Base-by-base conservation (phyloP, 352 stramenopile genomes). In the Phytophthora podocarpi region DNA sequence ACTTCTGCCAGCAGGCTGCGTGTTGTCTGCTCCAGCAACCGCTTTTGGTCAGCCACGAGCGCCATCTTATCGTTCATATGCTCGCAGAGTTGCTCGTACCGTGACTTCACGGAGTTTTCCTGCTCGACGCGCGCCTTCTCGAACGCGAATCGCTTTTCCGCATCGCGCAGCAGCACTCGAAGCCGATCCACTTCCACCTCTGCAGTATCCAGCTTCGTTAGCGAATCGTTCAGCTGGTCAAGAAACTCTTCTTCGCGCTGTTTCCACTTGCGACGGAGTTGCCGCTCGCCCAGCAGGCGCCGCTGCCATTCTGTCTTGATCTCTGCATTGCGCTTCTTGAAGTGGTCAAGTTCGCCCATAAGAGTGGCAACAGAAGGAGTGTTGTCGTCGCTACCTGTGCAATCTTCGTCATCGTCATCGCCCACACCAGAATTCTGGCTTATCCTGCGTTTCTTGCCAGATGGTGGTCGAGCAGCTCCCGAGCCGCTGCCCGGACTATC, bases 271-370 rank as follows among this genome's bases (percentile, higher is more conserved):
- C 83, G 78, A 30, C 85, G 83, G 70, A 93, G 83, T 43, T 95
- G 85, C 7, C 80, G 76, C 52, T 95, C 85, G 16, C 82, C 85
- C 43, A 77, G 82, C 15, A 95, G 67, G n/a, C 85, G 81, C 5
- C 85, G 78, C 55, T 92, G 70, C 78, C 80, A 92, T 51, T 95
- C 85, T 1, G 82, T 85, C 51, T 88, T 83, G 42, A 95, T 91
- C 64, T 90, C 74, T 34, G 76, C 81, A 58, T 92, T 87, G n/a
- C 83, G 83, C 26, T 91, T 80, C 59, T 93, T 91, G 64, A 90
- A 89, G 8, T 82, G 75, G 34, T 78, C 76, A 1, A 95, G 67
- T 40, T 95, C 85, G n/a, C 39, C 81, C 64, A 48, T 56, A 37
- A 63, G 76, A 36, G 24, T 81, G 10, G 56, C 34, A 52, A 65